Conservation (phyloP, 2,329 filamentous ascomycete genomes). For the Penicillium brasilianum region DNA sequence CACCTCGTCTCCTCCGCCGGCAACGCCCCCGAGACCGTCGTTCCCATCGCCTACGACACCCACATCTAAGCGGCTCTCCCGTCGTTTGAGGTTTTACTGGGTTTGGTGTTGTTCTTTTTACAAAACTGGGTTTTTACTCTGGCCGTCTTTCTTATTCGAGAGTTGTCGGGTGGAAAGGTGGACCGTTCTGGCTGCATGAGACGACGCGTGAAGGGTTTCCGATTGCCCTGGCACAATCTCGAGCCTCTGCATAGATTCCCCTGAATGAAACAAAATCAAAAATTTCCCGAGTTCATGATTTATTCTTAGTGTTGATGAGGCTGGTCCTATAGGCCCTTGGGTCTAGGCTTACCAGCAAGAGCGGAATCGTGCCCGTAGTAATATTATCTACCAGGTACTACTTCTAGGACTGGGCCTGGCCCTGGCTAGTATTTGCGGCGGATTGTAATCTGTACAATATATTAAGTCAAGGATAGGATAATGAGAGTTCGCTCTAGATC, state of each 20-base stretch:
- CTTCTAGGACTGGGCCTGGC: too few species aligned
- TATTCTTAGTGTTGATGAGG: background rate
- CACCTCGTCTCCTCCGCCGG: conserved; percentile 79
- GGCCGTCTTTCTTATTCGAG: conserved; percentile 34
- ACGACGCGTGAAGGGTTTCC: conserved; percentile 47
- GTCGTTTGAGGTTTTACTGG: conserved; percentile 29
- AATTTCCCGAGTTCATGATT: conserved; percentile 36
- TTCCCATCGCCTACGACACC: conserved; percentile 94
- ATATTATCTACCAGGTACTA: too few species aligned
- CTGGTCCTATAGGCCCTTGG: background rate
- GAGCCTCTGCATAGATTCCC: conserved; percentile 52
- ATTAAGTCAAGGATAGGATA: too few species aligned
- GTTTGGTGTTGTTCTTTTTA: conserved; percentile 43
- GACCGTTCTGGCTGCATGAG: conserved; percentile 43
- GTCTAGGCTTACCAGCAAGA: background rate
- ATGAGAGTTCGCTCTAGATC: background rate
- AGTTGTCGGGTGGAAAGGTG: conserved; percentile 30
- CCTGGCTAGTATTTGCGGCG: too few species aligned
- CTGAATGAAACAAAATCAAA: conserved; percentile 50
- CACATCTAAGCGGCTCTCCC: conserved; percentile 74
- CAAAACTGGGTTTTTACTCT: conserved; percentile 36
- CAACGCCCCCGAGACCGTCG: conserved; percentile 88
- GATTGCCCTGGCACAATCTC: conserved; percentile 44
- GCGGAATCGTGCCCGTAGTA: background rate
- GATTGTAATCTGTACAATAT: background rate